phyloP scores from a whole-genome alignment of 2,329 filamentous ascomycete genomes.

The Stagonosporopsis cucurbitacearum region DNA sequence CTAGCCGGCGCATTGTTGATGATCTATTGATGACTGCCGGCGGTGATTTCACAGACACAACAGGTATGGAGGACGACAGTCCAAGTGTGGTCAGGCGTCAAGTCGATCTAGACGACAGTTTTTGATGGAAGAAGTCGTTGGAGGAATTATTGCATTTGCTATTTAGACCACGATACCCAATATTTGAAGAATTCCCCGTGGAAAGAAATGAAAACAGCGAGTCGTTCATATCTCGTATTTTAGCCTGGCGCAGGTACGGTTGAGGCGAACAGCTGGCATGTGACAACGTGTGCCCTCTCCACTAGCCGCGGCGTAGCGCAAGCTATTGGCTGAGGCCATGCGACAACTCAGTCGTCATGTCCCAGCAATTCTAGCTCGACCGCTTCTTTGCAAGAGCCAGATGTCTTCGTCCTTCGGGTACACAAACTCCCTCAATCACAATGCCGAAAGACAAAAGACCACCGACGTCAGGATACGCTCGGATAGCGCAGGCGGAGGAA shows the following conservation, averaged over 20 bases:
- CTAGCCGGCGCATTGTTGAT: constrained; percentile 80
- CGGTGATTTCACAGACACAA: constrained; percentile 59
- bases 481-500: constrained; percentile 60
- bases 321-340: constrained; percentile 21
- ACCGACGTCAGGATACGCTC: constrained; percentile 58
- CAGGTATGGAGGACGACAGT: constrained; percentile 54
- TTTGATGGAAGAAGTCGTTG: constrained; percentile 34
- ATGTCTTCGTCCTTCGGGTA: constrained; percentile 4
- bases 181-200: neutral
- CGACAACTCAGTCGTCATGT: constrained; percentile 36
- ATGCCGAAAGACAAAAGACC: constrained; percentile 49
- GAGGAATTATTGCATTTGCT: neutral
- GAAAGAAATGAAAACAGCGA: neutral
- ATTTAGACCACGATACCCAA: constrained; percentile 20
- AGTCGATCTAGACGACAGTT: constrained; percentile 57
- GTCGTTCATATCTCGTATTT: neutral
- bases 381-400: constrained; percentile 13
- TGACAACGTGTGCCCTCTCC: constrained; percentile 10
- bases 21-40: constrained; percentile 80
- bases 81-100: constrained; percentile 56
- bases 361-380: constrained; percentile 23
- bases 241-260: too few relatives aligned
- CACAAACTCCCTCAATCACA: neutral
- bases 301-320: constrained; percentile 21
- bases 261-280: constrained; percentile 12